phyloP scores from a whole-genome alignment of 1,284 basidiomycete genomes.

The Apiotrichum siamense region DNA sequence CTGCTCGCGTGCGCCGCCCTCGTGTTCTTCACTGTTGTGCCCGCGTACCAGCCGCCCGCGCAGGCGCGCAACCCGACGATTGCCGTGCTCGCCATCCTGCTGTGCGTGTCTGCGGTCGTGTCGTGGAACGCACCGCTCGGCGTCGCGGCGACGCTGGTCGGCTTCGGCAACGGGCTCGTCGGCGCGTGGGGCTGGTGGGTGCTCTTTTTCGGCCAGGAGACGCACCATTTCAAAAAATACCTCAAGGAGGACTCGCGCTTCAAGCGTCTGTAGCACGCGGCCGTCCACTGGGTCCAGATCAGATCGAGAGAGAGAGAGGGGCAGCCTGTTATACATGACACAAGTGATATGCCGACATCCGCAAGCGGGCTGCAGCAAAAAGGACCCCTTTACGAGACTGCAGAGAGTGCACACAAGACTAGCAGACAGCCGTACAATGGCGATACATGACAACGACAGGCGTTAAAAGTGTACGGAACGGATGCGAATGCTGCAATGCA shows the following conservation, averaged over 20 bases:
- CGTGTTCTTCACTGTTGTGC: slow-evolving; percentile 35
- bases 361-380: too few species aligned
- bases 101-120: slow-evolving; percentile 25
- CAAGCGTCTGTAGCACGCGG: slow-evolving; percentile 11
- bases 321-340: too few species aligned
- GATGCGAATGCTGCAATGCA: background rate
- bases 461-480: too few species aligned
- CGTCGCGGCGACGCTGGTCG: slow-evolving; percentile 31
- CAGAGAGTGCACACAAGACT: too few species aligned
- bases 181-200: slow-evolving; percentile 46
- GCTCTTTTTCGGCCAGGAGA: slow-evolving; percentile 38
- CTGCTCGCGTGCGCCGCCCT: slow-evolving; percentile 32
- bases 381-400: too few species aligned
- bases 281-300: background rate
- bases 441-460: too few species aligned
- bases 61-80: slow-evolving; percentile 31
- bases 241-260: slow-evolving; percentile 20
- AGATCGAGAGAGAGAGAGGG: background rate
- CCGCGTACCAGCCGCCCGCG: slow-evolving; percentile 25
- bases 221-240: slow-evolving; percentile 22
- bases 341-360: too few species aligned
- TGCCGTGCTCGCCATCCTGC: slow-evolving; percentile 32
- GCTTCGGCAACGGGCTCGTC: slow-evolving; percentile 34
- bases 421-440: too few species aligned
- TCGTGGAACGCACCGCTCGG: slow-evolving; percentile 37